A percentile compares a stretch with the other conserved stretches of the same genome.
Evolutionary conservation across 208 protist genomes (phyloP).

Genomic region (Leishmania aethiopica): DNA sequence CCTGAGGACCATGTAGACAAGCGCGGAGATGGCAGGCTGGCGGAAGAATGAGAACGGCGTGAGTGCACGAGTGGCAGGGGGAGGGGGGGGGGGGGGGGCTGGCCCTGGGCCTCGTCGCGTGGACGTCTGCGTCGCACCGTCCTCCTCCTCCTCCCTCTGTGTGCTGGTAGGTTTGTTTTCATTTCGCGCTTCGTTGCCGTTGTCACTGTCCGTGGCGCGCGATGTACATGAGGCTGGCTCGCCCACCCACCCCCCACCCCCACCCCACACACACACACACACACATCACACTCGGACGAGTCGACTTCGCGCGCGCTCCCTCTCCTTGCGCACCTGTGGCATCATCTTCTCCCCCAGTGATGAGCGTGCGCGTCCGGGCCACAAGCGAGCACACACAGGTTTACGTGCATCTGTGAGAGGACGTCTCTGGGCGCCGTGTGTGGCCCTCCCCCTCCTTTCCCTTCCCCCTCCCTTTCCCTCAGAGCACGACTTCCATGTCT

Average conservation of each 20-base stretch:
- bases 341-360: no score
- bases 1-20: conserved; percentile 7
- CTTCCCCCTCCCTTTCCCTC: background rate
- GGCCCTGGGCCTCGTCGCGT: background rate
- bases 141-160: background rate
- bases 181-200: background rate
- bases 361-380: no score
- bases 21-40: no score
- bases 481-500: background rate
- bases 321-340: background rate
- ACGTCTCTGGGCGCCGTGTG: background rate
- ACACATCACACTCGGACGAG: no score
- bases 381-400: no score
- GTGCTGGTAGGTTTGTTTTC: background rate
- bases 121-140: background rate
- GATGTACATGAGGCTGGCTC: background rate
- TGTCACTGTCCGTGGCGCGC: background rate
- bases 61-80: background rate
- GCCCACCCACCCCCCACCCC: background rate
- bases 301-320: background rate
- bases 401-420: no score
- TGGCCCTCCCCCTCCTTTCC: background rate
- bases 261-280: background rate
- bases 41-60: background rate
- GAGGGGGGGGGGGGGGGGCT: background rate